Conservation (phyloP, 2,329 filamentous ascomycete genomes). For the Ophiocordyceps camponoti-leonardi region DNA sequence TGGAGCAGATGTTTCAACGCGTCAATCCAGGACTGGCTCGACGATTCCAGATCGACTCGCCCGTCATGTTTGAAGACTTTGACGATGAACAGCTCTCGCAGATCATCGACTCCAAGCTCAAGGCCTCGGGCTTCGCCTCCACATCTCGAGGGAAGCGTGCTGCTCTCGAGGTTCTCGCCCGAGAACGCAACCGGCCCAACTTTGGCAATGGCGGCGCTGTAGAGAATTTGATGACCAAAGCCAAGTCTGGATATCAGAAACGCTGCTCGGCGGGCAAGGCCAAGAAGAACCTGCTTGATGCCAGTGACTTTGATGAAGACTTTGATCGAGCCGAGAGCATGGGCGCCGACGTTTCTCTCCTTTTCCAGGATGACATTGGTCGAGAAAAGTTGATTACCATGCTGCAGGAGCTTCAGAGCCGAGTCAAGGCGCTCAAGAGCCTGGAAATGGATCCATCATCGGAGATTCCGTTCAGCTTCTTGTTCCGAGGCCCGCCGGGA, state of each 20-base stretch:
- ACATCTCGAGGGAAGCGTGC: conserved; percentile 33
- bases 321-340: conserved; percentile 25
- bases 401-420: conserved; percentile 36
- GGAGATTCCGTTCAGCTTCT: conserved; percentile 46
- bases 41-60: conserved; percentile 45
- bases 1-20: conserved; percentile 58
- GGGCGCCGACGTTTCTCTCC: conserved; percentile 24
- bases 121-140: conserved; percentile 31
- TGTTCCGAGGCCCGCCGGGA: conserved; percentile 48
- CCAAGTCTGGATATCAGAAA: conserved; percentile 26
- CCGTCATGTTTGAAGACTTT: conserved; percentile 56
- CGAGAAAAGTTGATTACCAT: conserved; percentile 34
- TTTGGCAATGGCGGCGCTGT: conserved; percentile 65
- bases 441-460: conserved; percentile 11
- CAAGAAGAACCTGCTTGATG: conserved; percentile 50
- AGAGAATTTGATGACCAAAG: conserved; percentile 43
- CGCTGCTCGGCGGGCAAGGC: conserved; percentile 7
- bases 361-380: conserved; percentile 44
- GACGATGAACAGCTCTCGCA: conserved; percentile 33
- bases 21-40: conserved; percentile 53
- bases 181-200: conserved; percentile 45
- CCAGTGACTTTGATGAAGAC: conserved; percentile 56
- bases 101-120: conserved; percentile 49
- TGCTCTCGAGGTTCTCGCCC: conserved; percentile 40
- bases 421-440: conserved; percentile 11